Conservation (phyloP, 331 rosid species). For the Malus hybrid region DNA sequence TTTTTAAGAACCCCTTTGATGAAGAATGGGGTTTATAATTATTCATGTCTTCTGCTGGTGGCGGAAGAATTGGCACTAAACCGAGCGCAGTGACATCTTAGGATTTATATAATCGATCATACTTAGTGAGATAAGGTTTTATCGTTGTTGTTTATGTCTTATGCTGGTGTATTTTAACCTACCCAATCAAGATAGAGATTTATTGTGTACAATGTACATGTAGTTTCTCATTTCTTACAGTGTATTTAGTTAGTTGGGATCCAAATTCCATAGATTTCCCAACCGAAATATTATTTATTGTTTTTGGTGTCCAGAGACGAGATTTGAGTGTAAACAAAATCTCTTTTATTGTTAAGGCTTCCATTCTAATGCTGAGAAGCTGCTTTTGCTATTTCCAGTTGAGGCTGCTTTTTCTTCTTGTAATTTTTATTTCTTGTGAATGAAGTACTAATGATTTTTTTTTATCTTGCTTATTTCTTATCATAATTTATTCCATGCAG, state of each 20-base stretch:
- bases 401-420: slow-evolving; percentile 35
- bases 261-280: slow-evolving; percentile 28
- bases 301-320: slow-evolving; percentile 7
- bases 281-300: slow-evolving; percentile 35
- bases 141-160: not conserved
- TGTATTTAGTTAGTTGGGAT: slow-evolving; percentile 35
- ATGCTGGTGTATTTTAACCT: not conserved
- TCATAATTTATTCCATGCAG: too few species aligned
- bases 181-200: slow-evolving; percentile 27
- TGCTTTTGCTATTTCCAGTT: slow-evolving; percentile 23
- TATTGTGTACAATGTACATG: slow-evolving; percentile 56
- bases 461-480: not conserved
- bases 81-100: accelerated
- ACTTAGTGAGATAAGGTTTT: too few species aligned
- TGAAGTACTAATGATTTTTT: too few species aligned
- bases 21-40: slow-evolving; percentile 11
- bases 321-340: too few species aligned
- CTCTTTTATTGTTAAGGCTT: slow-evolving; percentile 31
- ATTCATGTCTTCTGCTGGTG: slow-evolving; percentile 35
- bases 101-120: too few species aligned
- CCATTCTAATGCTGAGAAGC: slow-evolving; percentile 50
- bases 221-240: slow-evolving; percentile 32
- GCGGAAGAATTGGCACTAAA: too few species aligned
- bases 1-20: slow-evolving; percentile 37
- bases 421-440: slow-evolving; percentile 9